Evolutionary conservation across 176 grass and related monocot species (phyloP), one percentile per base, ranked within the genome.

Genomic region (Zea luxurians): DNA sequence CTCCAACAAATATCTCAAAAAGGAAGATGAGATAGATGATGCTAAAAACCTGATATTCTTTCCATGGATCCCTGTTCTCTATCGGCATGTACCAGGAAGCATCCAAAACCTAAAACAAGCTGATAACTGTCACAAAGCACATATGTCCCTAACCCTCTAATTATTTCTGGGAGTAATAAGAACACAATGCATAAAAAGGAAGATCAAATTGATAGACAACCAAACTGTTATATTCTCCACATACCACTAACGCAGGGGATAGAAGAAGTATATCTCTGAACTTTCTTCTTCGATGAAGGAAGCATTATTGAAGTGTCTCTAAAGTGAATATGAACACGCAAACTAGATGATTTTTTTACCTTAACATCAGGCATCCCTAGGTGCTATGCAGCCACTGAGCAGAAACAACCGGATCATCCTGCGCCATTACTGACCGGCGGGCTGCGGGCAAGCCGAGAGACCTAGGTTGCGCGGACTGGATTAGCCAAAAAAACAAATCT

Each of bases 51-150:
- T 95, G 89, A 61, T 95, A 95, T 73, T 92, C 89, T 90, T 87
- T 75, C 85, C 87, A 81, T 64, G 96, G 83, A 68, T 94, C 81
- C 80, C 78, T 88, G 11, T 88, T 87, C 82, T 94, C 96, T 12
- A 73, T 63, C 64, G 92, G 88, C 96, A 98, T 90, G 83, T 98
- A 90, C 96, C 92, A 94, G 20, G 96, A 98, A 83, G 92, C 92
- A 89, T 95, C 96, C 85, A 98, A 75, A 38, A 98, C 78, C 96
- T 98, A 79, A 85, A 70, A 42, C 4, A 42, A 62, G 34, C 6
- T 20, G 37, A 49, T 8, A 7, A 54, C 66, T 68, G 17, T 78
- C 11, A 74, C 62, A 48, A 18, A 65, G 66, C 13, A 87, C 5
- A 74, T 1, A 1, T 20, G 13, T 20, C 11, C 41, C 1, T 8